Evolutionary conservation across 331 rosid species (phyloP).

Genomic region (Malus hybrid): DNA sequence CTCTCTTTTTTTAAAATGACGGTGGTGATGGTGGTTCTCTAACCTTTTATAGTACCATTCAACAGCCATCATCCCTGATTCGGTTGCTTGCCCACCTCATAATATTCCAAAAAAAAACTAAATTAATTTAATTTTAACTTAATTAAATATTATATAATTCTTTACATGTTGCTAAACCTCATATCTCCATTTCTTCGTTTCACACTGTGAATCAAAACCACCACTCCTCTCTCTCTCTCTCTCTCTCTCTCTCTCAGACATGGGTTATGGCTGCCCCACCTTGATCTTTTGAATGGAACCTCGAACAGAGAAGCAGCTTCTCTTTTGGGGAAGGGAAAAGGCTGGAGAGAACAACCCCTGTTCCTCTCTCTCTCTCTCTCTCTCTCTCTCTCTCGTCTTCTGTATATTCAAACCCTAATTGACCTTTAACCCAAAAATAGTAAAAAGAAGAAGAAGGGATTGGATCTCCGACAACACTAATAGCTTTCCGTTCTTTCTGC

Average conservation of each 20-base stretch:
- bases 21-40: constrained; percentile 28
- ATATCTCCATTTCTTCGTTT: constrained; percentile 14
- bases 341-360: constrained; percentile 5
- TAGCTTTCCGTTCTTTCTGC: constrained; percentile 1
- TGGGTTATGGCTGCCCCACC: constrained; percentile 39
- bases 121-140: not conserved
- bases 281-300: constrained; percentile 39
- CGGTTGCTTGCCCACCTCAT: constrained; percentile 69
- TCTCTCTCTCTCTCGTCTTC: not conserved
- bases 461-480: not conserved
- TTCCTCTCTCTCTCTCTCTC: constrained; percentile 15
- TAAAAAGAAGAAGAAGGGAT: not conserved
- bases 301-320: constrained; percentile 25
- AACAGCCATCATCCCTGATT: constrained; percentile 53
- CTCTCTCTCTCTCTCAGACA: constrained; percentile 11
- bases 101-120: not conserved
- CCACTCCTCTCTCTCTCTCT: constrained; percentile 22
- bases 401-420: constrained; percentile 49
- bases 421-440: constrained; percentile 7
- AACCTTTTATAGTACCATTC: constrained; percentile 36
- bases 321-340: constrained; percentile 30
- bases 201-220: constrained; percentile 38
- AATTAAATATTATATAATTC: constrained; percentile 1
- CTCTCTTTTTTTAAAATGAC: not conserved
- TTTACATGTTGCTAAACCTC: constrained; percentile 4